Conservation (phyloP, 1,284 basidiomycete genomes). For the Cutaneotrichosporon dermatis region DNA sequence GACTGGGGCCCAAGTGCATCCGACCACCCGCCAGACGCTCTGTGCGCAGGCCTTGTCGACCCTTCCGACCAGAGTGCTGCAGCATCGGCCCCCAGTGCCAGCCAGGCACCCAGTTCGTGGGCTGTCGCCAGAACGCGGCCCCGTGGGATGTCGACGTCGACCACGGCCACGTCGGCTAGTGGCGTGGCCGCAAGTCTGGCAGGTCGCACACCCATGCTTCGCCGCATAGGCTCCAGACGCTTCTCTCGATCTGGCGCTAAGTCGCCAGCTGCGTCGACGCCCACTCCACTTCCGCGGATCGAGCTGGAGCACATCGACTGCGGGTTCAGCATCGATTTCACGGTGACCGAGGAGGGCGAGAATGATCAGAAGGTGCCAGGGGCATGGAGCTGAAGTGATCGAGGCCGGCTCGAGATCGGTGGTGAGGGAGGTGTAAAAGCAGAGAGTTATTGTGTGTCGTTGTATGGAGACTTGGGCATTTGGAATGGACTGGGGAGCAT, state of each 20-base stretch:
- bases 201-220: not conserved
- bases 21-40: not conserved
- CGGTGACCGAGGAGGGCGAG: not conserved
- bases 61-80: no score
- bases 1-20: conserved; percentile 3
- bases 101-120: no score
- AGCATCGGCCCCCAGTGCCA: no score
- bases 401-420: no score
- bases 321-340: not conserved
- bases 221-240: not conserved
- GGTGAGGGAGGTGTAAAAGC: no score
- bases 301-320: not conserved
- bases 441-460: no score
- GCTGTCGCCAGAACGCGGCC: not conserved
- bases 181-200: no score
- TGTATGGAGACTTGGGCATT: no score
- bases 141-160: not conserved
- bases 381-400: not conserved
- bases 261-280: not conserved
- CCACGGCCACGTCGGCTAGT: not conserved
- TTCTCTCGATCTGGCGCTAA: not conserved
- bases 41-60: not conserved
- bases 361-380: not conserved
- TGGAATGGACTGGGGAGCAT: no score
- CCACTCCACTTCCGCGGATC: not conserved